Evolutionary conservation across 768 basidiomycete genomes (phyloP).

Genomic region (Hericium alpestre): DNA sequence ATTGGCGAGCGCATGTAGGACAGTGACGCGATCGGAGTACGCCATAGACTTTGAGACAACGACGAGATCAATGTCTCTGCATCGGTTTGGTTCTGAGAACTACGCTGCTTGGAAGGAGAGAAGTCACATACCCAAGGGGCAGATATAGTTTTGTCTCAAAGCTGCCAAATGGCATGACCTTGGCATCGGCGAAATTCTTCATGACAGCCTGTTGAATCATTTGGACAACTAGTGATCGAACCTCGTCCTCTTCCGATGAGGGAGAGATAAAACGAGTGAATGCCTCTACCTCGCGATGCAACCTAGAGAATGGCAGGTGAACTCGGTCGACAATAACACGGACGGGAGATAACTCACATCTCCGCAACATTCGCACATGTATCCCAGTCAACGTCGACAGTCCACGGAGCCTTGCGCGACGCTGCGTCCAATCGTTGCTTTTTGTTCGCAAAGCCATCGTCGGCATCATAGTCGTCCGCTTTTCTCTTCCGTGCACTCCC

Average conservation of each 20-base stretch:
- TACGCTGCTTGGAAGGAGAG: not conserved
- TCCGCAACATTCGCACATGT: constrained; percentile 70
- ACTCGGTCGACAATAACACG: not conserved
- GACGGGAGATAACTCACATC: constrained; percentile 42
- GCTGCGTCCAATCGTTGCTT: constrained; percentile 42
- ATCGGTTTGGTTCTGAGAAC: too few species aligned
- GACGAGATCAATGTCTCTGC: constrained; percentile 91
- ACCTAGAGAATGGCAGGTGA: constrained; percentile 31
- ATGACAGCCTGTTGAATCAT: constrained; percentile 59
- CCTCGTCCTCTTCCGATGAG: constrained; percentile 73
- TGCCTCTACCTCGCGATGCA: constrained; percentile 78
- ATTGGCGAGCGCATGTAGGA: constrained; percentile 69
- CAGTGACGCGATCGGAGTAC: constrained; percentile 52
- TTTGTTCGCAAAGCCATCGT: constrained; percentile 43
- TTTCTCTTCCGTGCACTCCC: constrained; percentile 36
- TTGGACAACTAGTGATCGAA: constrained; percentile 62
- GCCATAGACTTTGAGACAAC: constrained; percentile 72
- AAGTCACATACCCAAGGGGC: constrained; percentile 65
- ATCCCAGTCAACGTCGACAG: constrained; percentile 58
- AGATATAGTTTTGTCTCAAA: constrained; percentile 91
- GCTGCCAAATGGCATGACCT: constrained; percentile 82
- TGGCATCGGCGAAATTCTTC: constrained; percentile 65
- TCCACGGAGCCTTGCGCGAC: constrained; percentile 55
- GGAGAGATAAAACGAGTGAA: constrained; percentile 86
- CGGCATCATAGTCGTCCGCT: constrained; percentile 33